Evolutionary conservation across 805 yeast species (phyloP), one percentile per base, ranked within the genome.

Genomic region (Candida sanyiensis): DNA sequence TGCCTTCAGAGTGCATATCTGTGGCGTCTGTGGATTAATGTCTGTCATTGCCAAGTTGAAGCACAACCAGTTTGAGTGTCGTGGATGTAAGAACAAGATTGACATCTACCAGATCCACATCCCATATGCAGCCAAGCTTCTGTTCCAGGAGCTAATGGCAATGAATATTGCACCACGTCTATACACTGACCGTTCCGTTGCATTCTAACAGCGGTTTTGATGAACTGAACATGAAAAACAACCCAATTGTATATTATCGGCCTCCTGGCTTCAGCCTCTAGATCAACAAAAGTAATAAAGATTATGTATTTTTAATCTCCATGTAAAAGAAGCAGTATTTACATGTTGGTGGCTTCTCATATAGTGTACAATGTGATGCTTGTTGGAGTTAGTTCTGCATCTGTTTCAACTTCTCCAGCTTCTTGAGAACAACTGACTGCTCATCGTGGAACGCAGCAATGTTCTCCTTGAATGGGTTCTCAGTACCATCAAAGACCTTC

Each of bases 11-110:
- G 97, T 93, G 30, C 97, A 93, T 61, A 82, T 93, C 22, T 93
- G 99, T 71, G 98, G 97, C 58, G 79, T 90, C 56, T 93, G 99
- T 73, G 99, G 99, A 30, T 75, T 94, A 63, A 93, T 93, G 97
- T 73, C 89, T 41, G 98, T 94, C 46, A 86, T 93, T 65, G 97
- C 99, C 36, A 93, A 90, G 64, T 73, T 93, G 67, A 93, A 89
- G 66, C 95, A 94, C 73, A 87, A 87, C 59, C 97, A 93, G 69
- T 93, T 86, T 59, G 99, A 93, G 68, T 93, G 99, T 70, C 86
- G 96, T 53, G 87, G 96, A 37, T 93, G 99, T 73, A 90, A 93
- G 67, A 93, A 93, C 70, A 93, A 93, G 75, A 93, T 97, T 48
- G 94, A 90, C 66, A 90, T 93, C 56, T 93, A 87, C 67, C 99